Conservation (phyloP, 1,284 basidiomycete genomes). For the Sporisorium graminicola region DNA sequence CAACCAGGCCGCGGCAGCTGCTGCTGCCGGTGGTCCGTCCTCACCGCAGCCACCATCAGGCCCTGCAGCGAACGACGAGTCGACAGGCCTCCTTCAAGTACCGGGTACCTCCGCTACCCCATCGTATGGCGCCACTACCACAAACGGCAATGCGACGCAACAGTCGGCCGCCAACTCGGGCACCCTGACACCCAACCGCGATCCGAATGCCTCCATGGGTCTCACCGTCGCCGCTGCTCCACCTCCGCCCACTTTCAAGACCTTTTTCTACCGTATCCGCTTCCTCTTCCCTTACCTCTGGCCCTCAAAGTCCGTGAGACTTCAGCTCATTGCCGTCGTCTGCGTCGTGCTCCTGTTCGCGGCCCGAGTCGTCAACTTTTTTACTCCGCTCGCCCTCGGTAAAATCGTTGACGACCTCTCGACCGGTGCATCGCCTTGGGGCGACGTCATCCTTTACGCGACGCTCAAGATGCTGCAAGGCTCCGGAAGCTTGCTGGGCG, state of each 20-base stretch:
- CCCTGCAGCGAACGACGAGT: slow-evolving; percentile 27
- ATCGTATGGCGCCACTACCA: slow-evolving; percentile 43
- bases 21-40: slow-evolving; percentile 9
- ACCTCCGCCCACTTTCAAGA: slow-evolving; percentile 60
- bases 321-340: slow-evolving; percentile 79
- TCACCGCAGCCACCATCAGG: slow-evolving; percentile 25
- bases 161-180: slow-evolving; percentile 27
- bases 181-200: slow-evolving; percentile 36
- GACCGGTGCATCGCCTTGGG: slow-evolving; percentile 53
- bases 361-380: slow-evolving; percentile 81
- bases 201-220: slow-evolving; percentile 62
- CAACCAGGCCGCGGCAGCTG: slow-evolving; percentile 21
- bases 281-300: slow-evolving; percentile 83
- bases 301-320: slow-evolving; percentile 77
- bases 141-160: slow-evolving; percentile 12
- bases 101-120: slow-evolving; percentile 15
- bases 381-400: slow-evolving; percentile 81
- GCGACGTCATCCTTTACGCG: slow-evolving; percentile 66
- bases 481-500: slow-evolving; percentile 66
- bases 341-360: slow-evolving; percentile 79
- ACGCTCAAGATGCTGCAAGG: slow-evolving; percentile 71
- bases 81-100: slow-evolving; percentile 35
- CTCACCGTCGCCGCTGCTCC: slow-evolving; percentile 55
- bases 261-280: slow-evolving; percentile 71
- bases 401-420: slow-evolving; percentile 74